Base-by-base conservation (phyloP, 2,329 filamentous ascomycete species). In the Amylocarpus encephaloides region DNA sequence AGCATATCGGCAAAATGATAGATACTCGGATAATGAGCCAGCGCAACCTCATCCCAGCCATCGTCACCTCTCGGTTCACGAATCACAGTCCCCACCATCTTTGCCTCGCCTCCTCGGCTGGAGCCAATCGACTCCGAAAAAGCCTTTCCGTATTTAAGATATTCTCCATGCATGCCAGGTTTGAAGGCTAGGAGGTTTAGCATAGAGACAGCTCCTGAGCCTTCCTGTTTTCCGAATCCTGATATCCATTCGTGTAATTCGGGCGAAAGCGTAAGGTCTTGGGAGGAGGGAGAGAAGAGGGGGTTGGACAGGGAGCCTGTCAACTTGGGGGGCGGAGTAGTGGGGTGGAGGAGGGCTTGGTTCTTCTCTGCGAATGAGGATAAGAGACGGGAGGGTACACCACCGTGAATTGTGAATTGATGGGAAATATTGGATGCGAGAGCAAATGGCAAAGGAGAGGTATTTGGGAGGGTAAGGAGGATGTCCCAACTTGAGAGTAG, bases 1-100 rank as follows among this genome's bases (percentile, higher is more conserved):
- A 80, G 60, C 79, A 82, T 83, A 60, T 81, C 78, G 39, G 75
- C 75, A 60, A 84, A 84, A 64, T 84, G 79, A 53, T 64, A 55
- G 33, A 83, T 75, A 45, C 73, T 80, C 2, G 81, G 80, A 64
- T 84, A 84, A 67, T 83, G 80, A 49, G 80, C 81, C 39, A 84
- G 69, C 0, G 80, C 80, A 53, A 85, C 72, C 65, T 85, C 80
- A 62, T 84, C 77, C 80, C 81, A 85, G 35, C 45, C 51, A 4
- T 50, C 50, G 5, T 46, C 50, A 10, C 43, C 46, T 35, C 39
- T 66, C 5, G 38, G 39, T 2, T 67, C 66, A 12, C 58, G 55
- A 10, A 78, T 70, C 1, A 82, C 76, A 49, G 73, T 79, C 0
- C 80, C 81, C 0, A 83, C 78, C 5, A 84, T 69, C 67, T 84